A percentile compares a stretch with the other conserved stretches of the same genome.
phyloP scores from a whole-genome alignment of 169 alveolate genomes.

The Eimeria tenella region DNA sequence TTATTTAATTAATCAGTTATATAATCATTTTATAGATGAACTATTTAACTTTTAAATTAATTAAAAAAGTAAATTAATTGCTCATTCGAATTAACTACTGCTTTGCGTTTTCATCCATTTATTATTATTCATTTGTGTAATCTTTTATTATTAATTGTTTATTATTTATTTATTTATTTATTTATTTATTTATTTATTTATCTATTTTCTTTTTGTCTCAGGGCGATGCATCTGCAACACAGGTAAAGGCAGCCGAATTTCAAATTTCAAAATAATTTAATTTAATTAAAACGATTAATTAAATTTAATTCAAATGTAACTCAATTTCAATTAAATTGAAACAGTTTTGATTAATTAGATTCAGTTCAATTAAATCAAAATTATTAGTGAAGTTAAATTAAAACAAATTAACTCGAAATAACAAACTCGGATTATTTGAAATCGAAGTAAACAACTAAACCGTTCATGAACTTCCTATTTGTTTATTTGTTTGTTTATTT shows the following conservation, averaged over 20 bases:
- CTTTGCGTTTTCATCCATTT: no score
- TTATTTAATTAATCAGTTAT: no score
- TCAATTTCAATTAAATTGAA: neutral
- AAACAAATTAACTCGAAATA: no score
- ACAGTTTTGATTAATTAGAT: neutral
- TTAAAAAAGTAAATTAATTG: no score
- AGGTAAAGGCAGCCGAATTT: slow-evolving; percentile 18
- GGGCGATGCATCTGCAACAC: slow-evolving; percentile 21
- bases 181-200: no score
- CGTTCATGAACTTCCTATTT: neutral
- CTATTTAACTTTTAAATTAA: no score
- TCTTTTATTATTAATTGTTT: neutral
- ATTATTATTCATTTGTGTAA: neutral
- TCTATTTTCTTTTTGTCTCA: neutral
- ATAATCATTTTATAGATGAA: no score
- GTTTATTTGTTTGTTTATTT: neutral
- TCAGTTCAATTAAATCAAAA: no score
- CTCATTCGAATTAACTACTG: no score
- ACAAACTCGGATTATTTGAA: neutral
- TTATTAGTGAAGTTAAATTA: no score
- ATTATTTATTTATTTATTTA: no score
- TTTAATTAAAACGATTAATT: neutral
- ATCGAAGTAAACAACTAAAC: neutral
- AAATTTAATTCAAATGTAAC: neutral
- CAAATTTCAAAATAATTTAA: no score